Conservation (phyloP, 129 eudicot genomes). For the Rutidosis leptorrhynchoides region DNA sequence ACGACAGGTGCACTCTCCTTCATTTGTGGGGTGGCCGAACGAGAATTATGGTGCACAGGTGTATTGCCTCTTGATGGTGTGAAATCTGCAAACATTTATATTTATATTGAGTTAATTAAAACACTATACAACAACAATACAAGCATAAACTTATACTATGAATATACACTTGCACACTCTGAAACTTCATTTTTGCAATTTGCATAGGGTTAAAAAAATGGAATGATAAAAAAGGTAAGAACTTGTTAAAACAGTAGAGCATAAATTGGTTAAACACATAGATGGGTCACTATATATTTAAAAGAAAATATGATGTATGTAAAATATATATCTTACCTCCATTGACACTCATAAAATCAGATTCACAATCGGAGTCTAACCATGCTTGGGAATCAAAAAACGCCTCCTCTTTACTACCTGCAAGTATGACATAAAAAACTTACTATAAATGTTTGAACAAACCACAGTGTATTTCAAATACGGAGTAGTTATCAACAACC, state of each 20-base stretch:
- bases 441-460: not conserved
- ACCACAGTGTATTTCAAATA: not conserved
- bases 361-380: constrained; percentile 77
- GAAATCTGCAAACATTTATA: constrained; percentile 45
- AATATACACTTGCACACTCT: not conserved
- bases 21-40: constrained; percentile 19
- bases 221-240: not conserved
- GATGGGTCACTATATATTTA: not conserved
- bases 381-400: constrained; percentile 74
- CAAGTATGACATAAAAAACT: not conserved
- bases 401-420: constrained; percentile 70
- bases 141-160: not conserved
- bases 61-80: constrained; percentile 67
- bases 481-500: not conserved
- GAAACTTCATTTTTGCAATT: not conserved
- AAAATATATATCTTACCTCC: constrained; percentile 42
- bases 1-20: constrained; percentile 20
- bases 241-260: too few species aligned
- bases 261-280: not conserved
- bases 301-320: not conserved
- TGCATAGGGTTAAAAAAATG: not conserved
- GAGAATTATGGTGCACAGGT: constrained; percentile 49
- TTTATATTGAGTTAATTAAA: not conserved
- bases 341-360: constrained; percentile 55
- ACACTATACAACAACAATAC: not conserved